Conservation (phyloP, 2,329 filamentous ascomycete genomes). For the Trichoderma sp. region DNA sequence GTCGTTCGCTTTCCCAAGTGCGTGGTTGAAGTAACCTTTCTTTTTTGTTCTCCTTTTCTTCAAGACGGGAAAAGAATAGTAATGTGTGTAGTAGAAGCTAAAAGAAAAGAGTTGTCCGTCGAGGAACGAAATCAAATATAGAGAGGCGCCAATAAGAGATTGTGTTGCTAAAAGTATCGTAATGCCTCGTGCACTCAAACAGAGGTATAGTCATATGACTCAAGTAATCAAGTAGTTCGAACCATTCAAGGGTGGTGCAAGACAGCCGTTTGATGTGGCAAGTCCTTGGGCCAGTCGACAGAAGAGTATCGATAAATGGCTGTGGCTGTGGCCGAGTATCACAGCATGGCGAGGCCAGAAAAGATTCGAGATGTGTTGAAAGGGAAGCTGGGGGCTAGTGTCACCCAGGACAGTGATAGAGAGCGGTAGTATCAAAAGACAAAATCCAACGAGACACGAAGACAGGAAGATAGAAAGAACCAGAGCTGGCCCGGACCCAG, state of each 20-base stretch:
- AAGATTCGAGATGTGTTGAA: not conserved
- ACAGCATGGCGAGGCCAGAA: slow-evolving; percentile 16
- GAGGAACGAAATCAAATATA: slow-evolving; percentile 5
- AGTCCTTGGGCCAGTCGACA: not conserved
- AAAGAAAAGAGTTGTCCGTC: not conserved
- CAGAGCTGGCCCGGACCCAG: slow-evolving; percentile 12
- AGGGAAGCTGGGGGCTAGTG: not conserved
- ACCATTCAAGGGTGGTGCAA: slow-evolving; percentile 6
- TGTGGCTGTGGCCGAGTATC: slow-evolving; percentile 5
- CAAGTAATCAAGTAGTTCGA: slow-evolving; percentile 2
- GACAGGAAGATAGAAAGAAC: not conserved
- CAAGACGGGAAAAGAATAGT: not conserved
- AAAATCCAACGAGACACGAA: not conserved
- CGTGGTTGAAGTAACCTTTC: not conserved
- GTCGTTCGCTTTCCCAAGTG: not conserved
- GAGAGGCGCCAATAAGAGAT: not conserved
- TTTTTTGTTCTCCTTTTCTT: not conserved
- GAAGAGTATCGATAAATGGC: not conserved
- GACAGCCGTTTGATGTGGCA: slow-evolving; percentile 4
- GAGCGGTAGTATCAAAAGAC: slow-evolving; percentile 17
- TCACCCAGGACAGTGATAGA: slow-evolving; percentile 8
- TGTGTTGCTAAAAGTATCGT: not conserved
- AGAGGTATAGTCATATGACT: slow-evolving; percentile 10
- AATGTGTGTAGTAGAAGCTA: not conserved
- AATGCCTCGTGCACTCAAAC: slow-evolving; percentile 6